These are phyloP conservation scores for Talaromyces nanjingensis DNA, from an alignment of 495 filamentous ascomycete species.

Conservation along the genomic window DNA sequence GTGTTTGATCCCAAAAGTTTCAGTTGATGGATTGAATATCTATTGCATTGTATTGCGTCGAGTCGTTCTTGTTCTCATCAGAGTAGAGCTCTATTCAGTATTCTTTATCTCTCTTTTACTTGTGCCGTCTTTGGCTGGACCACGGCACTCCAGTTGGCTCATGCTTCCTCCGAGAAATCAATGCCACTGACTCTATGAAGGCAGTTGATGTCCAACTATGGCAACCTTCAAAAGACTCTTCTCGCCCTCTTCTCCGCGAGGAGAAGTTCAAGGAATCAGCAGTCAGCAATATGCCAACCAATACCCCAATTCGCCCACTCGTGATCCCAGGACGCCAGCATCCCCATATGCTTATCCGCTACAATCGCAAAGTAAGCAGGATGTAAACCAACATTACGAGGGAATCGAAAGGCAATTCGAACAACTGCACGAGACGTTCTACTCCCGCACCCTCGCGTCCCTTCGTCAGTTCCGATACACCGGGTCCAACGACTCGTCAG, in stretches of 20 bases:
- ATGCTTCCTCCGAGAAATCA: slow-evolving; percentile 12
- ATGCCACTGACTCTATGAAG: slow-evolving; percentile 6
- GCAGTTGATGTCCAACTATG: slow-evolving; percentile 9
- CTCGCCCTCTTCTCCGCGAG: slow-evolving; percentile 9
- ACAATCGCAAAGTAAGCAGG: slow-evolving; percentile 11
- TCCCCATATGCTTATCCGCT: slow-evolving; percentile 8
- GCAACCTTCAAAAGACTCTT: slow-evolving; percentile 10
- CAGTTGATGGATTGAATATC: not conserved
- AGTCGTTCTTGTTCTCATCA: not conserved
- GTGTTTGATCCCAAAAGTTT: not conserved
- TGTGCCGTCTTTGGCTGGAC: not conserved
- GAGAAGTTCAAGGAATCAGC: not conserved
- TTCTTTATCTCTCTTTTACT: not conserved
- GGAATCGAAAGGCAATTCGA: slow-evolving; percentile 37
- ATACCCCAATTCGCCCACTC: not conserved
- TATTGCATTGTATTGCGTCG: not conserved
- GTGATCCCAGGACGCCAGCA: not conserved
- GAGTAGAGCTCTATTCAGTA: not conserved
- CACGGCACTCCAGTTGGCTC: not conserved
- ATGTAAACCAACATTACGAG: slow-evolving; percentile 28
- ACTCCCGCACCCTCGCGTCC: slow-evolving; percentile 22
- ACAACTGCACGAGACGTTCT: slow-evolving; percentile 30
- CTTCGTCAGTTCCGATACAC: slow-evolving; percentile 14
- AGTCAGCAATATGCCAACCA: slow-evolving; percentile 5
- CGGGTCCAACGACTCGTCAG: slow-evolving; percentile 10